These are phyloP conservation scores for Solanum chacoense DNA, from an alignment of 305 asterid genomes.

Conservation along the genomic window DNA sequence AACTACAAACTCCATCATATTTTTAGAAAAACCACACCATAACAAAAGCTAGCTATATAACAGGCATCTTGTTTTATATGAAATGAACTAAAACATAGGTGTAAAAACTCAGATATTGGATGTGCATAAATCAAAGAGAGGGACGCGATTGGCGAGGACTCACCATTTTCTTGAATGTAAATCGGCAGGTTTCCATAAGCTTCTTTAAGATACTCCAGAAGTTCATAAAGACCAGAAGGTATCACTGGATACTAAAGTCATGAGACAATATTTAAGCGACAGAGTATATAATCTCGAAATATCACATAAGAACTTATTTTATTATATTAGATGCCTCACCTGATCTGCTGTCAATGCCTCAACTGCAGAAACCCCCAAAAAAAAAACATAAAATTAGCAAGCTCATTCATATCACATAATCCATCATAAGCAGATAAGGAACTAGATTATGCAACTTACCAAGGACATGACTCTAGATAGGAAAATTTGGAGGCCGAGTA, in stretches of 20 bases:
- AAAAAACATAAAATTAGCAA: neutral
- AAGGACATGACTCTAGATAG: neutral
- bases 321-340: conserved; percentile 11
- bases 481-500: neutral
- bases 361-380: conserved; percentile 1
- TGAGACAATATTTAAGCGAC: neutral
- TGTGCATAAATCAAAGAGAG: neutral
- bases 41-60: neutral
- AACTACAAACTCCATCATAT: neutral
- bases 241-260: conserved; percentile 2
- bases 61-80: neutral
- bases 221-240: conserved; percentile 1
- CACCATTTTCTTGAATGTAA: conserved; percentile 10
- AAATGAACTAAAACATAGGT: neutral
- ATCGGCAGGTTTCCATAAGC: conserved; percentile 3
- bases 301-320: neutral
- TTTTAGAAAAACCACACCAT: neutral
- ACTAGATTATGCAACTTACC: neutral
- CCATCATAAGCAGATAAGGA: neutral
- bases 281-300: neutral
- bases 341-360: neutral
- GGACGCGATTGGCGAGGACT: neutral
- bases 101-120: neutral
- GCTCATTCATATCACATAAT: neutral
- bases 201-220: conserved; percentile 3